Base-by-base conservation (phyloP, 208 protist species). In the Perkinsela sp. region DNA sequence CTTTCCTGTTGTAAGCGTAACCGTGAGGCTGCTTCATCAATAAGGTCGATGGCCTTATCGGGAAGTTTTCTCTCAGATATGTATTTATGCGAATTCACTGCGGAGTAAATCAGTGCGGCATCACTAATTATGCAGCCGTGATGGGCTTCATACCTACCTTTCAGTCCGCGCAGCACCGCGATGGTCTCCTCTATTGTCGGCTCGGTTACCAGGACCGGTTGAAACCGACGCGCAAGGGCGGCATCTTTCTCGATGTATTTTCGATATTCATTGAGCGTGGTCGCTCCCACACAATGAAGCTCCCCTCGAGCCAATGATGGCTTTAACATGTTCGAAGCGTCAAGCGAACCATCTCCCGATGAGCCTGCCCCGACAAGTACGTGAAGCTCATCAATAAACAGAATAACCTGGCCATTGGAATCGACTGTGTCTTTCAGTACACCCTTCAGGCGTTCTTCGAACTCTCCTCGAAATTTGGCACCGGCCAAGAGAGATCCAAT, bases 351-450 rank as follows among this genome's bases (percentile, higher is more conserved):
- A 66, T 94, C 90, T 15, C 84, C 82, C 16, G 80, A 80, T 57
- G 80, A 79, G 48, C 93, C 95, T 13, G 94, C 94, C 31, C 96
- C 97, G 13, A 99, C 77, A 0, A 99, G 75, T 1, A 84, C 90
- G 81, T 99, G 97, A 68, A 99, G 88, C 79, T 99, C 97, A 74
- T 99, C 96, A 77, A 99, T 97, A 78, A 99, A 99, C 30, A 99
- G 80, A 66, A 99, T 98, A 67, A 98, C 82, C 67, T 87, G 81
- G n/a, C 93, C 93, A 28, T 96, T 75, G 0, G 82, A 76, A 15
- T 93, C 83, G 68, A 92, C 89, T 1, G 98, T 94, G 71, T 99
- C 96, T 70, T 96, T 94, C 28, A 99, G 79, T 28, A 99, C 91
- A 0, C 84, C 88, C 83, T 99, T 99, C 30, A 99, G 84, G 2